Percentiles rank a stretch among this genome's conserved stretches.
Evolutionary conservation across 2,329 filamentous ascomycete species (phyloP).

Genomic region (Botrytis pseudocinerea): DNA sequence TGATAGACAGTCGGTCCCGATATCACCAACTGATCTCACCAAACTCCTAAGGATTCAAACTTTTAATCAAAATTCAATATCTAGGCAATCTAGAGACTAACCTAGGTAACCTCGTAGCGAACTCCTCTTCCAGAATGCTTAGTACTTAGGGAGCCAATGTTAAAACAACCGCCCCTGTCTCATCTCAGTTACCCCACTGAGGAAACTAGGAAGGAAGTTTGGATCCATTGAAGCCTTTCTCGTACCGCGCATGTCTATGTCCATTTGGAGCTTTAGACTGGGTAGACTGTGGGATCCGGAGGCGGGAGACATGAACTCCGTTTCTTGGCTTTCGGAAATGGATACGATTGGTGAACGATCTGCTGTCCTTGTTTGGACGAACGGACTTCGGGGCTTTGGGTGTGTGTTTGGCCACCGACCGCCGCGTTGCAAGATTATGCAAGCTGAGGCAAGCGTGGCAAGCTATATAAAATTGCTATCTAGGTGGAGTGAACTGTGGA

Average conservation of each 20-base stretch:
- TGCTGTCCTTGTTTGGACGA: neutral
- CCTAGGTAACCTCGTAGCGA: neutral
- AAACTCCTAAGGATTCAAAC: neutral
- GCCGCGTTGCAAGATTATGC: neutral
- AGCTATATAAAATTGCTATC: neutral
- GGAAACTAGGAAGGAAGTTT: neutral
- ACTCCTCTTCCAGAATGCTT: neutral
- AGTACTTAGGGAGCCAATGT: neutral
- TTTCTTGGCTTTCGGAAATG: neutral
- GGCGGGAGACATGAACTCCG: neutral
- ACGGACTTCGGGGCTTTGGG: too few species aligned
- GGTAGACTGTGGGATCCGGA: neutral
- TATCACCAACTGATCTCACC: neutral
- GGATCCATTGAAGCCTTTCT: neutral
- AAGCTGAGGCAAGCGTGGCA: neutral
- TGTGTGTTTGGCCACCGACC: neutral
- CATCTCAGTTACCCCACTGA: neutral
- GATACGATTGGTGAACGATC: neutral
- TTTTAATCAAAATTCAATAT: neutral
- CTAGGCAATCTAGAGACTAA: neutral
- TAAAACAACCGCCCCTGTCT: slow-evolving; percentile 2
- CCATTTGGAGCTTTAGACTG: neutral
- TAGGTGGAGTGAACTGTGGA: neutral
- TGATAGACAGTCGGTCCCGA: neutral
- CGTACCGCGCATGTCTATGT: neutral